Percentiles rank a stretch among this genome's conserved stretches.
phyloP scores from a whole-genome alignment of 2,329 filamentous ascomycete genomes.

The Exophiala dermatitidis region DNA sequence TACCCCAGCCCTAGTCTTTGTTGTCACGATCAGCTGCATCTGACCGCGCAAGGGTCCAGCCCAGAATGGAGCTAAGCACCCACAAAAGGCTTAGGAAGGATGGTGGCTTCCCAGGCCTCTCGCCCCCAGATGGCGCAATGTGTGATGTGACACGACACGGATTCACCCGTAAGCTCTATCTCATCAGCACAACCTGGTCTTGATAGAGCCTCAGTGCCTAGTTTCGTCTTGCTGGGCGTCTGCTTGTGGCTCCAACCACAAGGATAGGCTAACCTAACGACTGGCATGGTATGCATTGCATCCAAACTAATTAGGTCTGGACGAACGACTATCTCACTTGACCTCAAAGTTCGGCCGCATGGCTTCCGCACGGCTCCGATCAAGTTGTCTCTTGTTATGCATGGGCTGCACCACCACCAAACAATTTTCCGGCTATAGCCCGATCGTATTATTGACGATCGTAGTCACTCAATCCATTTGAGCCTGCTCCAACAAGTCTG shows the following conservation, averaged over 20 bases:
- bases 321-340: too few relatives aligned
- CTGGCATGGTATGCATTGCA: too few relatives aligned
- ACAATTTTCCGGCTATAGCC: too few relatives aligned
- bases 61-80: conserved; percentile 21
- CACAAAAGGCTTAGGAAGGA: conserved; percentile 7
- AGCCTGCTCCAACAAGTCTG: too few relatives aligned
- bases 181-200: neutral
- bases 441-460: too few relatives aligned
- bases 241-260: neutral
- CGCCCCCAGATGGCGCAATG: conserved; percentile 24
- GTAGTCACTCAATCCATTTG: too few relatives aligned
- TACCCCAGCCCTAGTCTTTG: neutral
- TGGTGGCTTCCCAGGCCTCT: conserved; percentile 9
- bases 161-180: conserved; percentile 19
- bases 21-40: conserved; percentile 14
- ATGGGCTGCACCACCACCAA: too few relatives aligned
- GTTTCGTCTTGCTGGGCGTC: neutral
- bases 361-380: too few relatives aligned
- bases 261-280: neutral
- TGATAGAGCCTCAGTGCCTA: conserved; percentile 9
- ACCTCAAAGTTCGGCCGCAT: too few relatives aligned
- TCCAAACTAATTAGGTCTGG: too few relatives aligned
- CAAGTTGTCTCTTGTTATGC: too few relatives aligned
- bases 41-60: conserved; percentile 17
- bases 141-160: conserved; percentile 22